These are phyloP conservation scores for Gossypium raimondii DNA, from an alignment of 345 rosid genomes.

Conservation along the genomic window DNA sequence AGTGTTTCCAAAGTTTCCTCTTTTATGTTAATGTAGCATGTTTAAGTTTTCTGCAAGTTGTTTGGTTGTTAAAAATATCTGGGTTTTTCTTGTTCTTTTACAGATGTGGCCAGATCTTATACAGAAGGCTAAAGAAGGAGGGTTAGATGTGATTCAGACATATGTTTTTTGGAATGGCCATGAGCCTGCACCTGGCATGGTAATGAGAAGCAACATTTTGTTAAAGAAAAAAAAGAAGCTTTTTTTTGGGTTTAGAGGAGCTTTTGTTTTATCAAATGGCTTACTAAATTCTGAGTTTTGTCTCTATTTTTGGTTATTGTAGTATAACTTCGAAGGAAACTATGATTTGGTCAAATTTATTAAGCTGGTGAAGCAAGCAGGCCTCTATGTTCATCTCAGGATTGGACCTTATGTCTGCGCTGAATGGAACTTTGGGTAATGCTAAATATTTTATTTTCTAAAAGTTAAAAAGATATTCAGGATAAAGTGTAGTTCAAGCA, in stretches of 20 bases:
- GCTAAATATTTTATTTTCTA: neutral
- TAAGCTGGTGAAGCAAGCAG: slow-evolving; percentile 78
- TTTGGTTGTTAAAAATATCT: neutral
- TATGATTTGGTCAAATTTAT: slow-evolving; percentile 88
- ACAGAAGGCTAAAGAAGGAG: slow-evolving; percentile 91
- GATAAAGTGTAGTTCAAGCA: slow-evolving; percentile 12
- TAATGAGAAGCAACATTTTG: slow-evolving; percentile 24
- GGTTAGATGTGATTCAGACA: slow-evolving; percentile 94
- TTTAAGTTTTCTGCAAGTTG: slow-evolving; percentile 2
- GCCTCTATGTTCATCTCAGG: slow-evolving; percentile 90
- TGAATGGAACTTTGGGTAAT: slow-evolving; percentile 97
- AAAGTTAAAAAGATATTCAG: neutral
- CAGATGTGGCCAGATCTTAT: slow-evolving; percentile 99
- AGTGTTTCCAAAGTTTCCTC: slow-evolving; percentile 14
- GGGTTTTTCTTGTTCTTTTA: slow-evolving; percentile 10
- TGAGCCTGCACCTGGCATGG: slow-evolving; percentile 88
- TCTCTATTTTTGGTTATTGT: slow-evolving; percentile 21
- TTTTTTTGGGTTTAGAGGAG: neutral
- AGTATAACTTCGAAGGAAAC: slow-evolving; percentile 85
- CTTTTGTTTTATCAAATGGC: neutral
- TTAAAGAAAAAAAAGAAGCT: neutral
- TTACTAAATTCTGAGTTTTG: neutral
- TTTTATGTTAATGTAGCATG: neutral
- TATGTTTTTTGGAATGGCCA: slow-evolving; percentile 99
- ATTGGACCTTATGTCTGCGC: slow-evolving; percentile 99